These are phyloP conservation scores for Bocquillonia castaneifolia DNA, from an alignment of 441 rosid species.

Conservation along the genomic window DNA sequence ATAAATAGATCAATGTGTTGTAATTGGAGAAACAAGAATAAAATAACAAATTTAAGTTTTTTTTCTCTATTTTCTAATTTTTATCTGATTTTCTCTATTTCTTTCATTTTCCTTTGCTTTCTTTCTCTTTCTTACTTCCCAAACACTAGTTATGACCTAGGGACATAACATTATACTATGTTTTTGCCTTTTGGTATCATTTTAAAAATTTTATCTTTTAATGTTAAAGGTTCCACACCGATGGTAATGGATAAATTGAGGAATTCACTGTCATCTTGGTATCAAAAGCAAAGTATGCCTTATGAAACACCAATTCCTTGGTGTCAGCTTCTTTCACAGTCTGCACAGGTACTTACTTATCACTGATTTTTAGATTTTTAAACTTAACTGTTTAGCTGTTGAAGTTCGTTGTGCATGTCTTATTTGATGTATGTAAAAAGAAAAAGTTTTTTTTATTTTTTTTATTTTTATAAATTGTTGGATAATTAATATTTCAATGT, in stretches of 20 bases:
- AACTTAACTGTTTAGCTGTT: background rate
- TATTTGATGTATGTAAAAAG: background rate
- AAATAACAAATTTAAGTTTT: no score
- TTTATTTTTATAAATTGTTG: background rate
- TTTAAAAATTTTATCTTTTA: constrained; percentile 10
- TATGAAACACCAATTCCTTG: constrained; percentile 50
- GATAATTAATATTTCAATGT: background rate
- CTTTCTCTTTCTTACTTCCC: no score
- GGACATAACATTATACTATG: no score
- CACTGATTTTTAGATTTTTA: background rate
- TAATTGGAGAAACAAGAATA: no score
- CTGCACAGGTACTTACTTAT: constrained; percentile 44
- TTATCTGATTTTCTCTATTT: no score
- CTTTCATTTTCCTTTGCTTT: no score
- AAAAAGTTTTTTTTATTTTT: background rate
- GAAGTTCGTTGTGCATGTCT: background rate
- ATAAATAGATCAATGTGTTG: no score
- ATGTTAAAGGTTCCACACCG: constrained; percentile 47
- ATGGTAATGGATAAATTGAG: constrained; percentile 46
- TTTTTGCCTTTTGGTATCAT: no score
- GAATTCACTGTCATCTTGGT: constrained; percentile 46
- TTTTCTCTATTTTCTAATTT: no score
- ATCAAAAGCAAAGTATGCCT: constrained; percentile 39
- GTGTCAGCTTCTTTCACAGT: constrained; percentile 66
- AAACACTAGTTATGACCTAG: no score